A percentile compares a stretch with the other conserved stretches of the same genome.
phyloP scores from a whole-genome alignment of 179 eudicot species.

The Patellifolia procumbens region DNA sequence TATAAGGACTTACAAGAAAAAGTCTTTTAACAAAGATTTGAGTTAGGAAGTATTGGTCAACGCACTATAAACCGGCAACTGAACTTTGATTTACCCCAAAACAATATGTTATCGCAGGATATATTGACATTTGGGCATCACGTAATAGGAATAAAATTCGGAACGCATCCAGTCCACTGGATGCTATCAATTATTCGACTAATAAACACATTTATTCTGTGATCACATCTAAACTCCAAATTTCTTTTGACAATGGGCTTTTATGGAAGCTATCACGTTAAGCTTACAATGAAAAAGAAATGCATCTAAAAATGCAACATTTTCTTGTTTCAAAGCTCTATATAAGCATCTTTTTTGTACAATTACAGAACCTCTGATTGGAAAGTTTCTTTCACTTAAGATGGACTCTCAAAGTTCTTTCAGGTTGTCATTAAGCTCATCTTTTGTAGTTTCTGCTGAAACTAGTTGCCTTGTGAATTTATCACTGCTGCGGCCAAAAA shows the following conservation, averaged over 20 bases:
- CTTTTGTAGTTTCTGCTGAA: not conserved
- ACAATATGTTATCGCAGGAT: too few species aligned
- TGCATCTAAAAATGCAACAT: not conserved
- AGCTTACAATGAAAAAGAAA: not conserved
- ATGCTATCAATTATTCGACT: too few species aligned
- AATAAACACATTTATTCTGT: too few species aligned
- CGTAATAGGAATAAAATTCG: too few species aligned
- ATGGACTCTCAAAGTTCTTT: not conserved
- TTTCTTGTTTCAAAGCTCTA: conserved; percentile 3
- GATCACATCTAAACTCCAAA: not conserved
- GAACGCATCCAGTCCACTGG: too few species aligned
- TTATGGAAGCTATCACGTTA: not conserved
- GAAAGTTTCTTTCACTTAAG: not conserved
- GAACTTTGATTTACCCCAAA: too few species aligned
- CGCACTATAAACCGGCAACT: too few species aligned
- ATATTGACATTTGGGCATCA: too few species aligned
- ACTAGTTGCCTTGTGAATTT: too few species aligned
- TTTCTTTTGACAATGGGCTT: not conserved
- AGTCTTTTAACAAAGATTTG: too few species aligned
- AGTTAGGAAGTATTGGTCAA: too few species aligned
- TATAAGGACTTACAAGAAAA: too few species aligned
- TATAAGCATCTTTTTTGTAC: not conserved
- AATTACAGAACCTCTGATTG: not conserved
- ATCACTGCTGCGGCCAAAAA: not conserved
- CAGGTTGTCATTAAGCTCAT: not conserved